These are phyloP conservation scores for Elsinoe perseae DNA, from an alignment of 2,329 filamentous ascomycete genomes.

Conservation along the genomic window DNA sequence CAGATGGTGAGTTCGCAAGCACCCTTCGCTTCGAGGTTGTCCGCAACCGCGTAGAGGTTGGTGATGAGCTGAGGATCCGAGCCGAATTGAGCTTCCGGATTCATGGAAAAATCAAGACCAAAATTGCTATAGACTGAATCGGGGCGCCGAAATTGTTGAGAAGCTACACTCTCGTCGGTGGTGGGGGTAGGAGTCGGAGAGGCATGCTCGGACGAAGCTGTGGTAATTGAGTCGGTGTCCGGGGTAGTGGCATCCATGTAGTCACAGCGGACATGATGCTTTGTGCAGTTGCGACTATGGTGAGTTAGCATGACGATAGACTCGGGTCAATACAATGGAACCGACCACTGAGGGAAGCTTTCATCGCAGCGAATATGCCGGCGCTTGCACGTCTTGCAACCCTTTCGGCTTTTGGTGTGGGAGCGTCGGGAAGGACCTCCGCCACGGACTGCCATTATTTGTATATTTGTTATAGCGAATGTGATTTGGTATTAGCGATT, in stretches of 20 bases:
- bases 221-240: conserved; percentile 48
- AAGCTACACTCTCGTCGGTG: conserved; percentile 69
- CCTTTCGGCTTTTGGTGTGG: conserved; percentile 98
- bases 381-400: conserved; percentile 95
- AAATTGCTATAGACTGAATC: conserved; percentile 63
- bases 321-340: too few relatives aligned
- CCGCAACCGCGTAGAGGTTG: conserved; percentile 78
- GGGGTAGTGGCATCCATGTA: conserved; percentile 81
- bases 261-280: conserved; percentile 96
- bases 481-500: conserved; percentile 12
- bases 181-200: conserved; percentile 78
- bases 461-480: conserved; percentile 13
- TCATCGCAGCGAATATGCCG: conserved; percentile 97
- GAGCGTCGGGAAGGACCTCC: conserved; percentile 84
- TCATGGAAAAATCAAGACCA: conserved; percentile 65
- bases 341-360: conserved; percentile 90
- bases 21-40: conserved; percentile 66
- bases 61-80: conserved; percentile 84
- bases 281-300: conserved; percentile 87
- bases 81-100: conserved; percentile 60
- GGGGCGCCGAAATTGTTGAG: conserved; percentile 51
- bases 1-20: conserved; percentile 80
- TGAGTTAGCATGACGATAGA: conserved; percentile 26
- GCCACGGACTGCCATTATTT: conserved; percentile 83
- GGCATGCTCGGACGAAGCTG: conserved; percentile 44